phyloP scores from a whole-genome alignment of 2,329 filamentous ascomycete species.

The Graphilbum fragrans region DNA sequence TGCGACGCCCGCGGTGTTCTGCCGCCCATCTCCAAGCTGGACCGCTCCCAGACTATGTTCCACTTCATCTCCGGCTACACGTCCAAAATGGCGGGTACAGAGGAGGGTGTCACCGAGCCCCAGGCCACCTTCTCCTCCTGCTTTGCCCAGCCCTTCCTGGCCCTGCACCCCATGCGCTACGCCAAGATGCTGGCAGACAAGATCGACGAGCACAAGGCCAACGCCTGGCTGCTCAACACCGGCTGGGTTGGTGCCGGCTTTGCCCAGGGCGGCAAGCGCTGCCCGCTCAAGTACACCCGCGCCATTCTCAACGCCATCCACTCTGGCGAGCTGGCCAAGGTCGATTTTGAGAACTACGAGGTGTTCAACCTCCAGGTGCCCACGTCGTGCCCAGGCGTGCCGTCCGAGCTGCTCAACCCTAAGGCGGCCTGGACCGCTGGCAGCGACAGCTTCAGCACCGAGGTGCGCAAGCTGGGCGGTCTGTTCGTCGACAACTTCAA shows the following conservation, averaged over 20 bases:
- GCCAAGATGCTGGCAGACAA: constrained; percentile 97
- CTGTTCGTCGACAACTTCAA: constrained; percentile 97
- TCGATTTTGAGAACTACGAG: constrained; percentile 88
- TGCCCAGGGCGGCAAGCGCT: constrained; percentile 86
- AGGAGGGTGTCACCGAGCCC: constrained; percentile 92
- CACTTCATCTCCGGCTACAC: constrained; percentile 99
- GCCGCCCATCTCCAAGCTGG: constrained; percentile 94
- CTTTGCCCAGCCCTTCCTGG: constrained; percentile 98
- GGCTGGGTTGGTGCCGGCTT: constrained; percentile 92
- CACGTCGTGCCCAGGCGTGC: constrained; percentile 79
- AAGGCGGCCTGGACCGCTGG: constrained; percentile 83
- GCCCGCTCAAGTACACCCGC: constrained; percentile 96
- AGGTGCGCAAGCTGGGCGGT: constrained; percentile 80
- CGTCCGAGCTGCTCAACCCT: constrained; percentile 87
- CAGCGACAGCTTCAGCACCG: constrained; percentile 66
- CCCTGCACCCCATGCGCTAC: constrained; percentile 98
- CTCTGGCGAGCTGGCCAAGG: constrained; percentile 86
- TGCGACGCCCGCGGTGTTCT: constrained; percentile 96
- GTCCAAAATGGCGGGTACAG: constrained; percentile 99
- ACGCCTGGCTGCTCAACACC: constrained; percentile 97
- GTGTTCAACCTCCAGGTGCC: constrained; percentile 97
- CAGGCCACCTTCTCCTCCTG: constrained; percentile 98
- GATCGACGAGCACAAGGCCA: constrained; percentile 89
- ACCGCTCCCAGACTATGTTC: constrained; percentile 96
- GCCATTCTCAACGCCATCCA: constrained; percentile 98